phyloP scores from a whole-genome alignment of 441 rosid species.

The Aleurites moluccanus region DNA sequence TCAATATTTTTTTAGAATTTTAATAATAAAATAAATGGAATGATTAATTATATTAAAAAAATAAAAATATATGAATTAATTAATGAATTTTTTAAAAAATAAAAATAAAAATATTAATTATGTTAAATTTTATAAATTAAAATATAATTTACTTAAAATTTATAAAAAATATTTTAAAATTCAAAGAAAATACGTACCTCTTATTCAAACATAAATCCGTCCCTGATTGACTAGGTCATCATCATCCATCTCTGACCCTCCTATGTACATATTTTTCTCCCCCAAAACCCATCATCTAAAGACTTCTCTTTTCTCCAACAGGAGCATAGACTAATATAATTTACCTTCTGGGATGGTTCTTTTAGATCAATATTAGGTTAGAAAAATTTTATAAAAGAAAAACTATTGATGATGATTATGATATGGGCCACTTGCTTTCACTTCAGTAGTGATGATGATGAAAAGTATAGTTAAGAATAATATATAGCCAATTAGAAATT shows the following conservation, averaged over 20 bases:
- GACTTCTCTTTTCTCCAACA: not conserved
- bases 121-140: too few relatives aligned
- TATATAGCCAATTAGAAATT: slow-evolving; percentile 25
- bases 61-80: too few relatives aligned
- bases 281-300: not conserved
- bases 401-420: not conserved
- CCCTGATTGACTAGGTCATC: slow-evolving; percentile 10
- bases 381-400: slow-evolving; percentile 7
- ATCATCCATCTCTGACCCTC: too few relatives aligned
- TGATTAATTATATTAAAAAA: too few relatives aligned
- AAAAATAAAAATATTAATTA: too few relatives aligned
- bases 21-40: too few relatives aligned
- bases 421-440: slow-evolving; percentile 38
- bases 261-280: not conserved
- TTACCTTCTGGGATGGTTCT: not conserved
- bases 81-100: too few relatives aligned
- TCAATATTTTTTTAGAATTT: too few relatives aligned
- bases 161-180: too few relatives aligned
- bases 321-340: not conserved
- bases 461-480: slow-evolving; percentile 15
- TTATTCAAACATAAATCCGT: too few relatives aligned
- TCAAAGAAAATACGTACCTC: too few relatives aligned
- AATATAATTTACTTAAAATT: too few relatives aligned
- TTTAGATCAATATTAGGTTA: slow-evolving; percentile 25
- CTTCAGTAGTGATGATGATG: slow-evolving; percentile 6